These are phyloP conservation scores for Pezicula radicicola DNA, from an alignment of 2,329 filamentous ascomycete genomes.

Conservation along the genomic window DNA sequence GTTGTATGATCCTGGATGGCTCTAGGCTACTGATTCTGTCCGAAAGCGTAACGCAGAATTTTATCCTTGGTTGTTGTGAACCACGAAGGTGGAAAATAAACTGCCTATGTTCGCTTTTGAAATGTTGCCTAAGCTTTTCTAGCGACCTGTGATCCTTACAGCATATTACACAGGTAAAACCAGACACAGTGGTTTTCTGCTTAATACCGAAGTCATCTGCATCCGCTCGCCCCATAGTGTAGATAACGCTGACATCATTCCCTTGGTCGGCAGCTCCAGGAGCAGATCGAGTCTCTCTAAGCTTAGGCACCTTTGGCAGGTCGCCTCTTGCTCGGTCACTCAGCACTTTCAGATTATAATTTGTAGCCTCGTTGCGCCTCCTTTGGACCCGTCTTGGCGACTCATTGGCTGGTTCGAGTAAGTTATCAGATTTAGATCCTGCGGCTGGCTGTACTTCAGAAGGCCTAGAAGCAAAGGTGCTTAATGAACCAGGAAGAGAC, in stretches of 20 bases:
- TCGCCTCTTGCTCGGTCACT: constrained; percentile 56
- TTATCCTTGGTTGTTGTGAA: constrained; percentile 34
- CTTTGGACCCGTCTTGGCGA: constrained; percentile 35
- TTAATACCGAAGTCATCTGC: constrained; percentile 15
- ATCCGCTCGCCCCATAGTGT: constrained; percentile 19
- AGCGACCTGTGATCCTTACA: constrained; percentile 8
- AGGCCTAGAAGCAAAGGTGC: not conserved
- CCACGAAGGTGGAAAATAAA: constrained; percentile 22
- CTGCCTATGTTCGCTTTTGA: constrained; percentile 17
- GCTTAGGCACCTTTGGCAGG: constrained; percentile 42
- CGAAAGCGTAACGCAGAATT: constrained; percentile 31
- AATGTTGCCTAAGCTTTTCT: constrained; percentile 20
- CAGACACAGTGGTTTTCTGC: constrained; percentile 13
- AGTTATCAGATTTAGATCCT: not conserved
- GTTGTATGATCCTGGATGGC: constrained; percentile 37
- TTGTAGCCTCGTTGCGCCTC: constrained; percentile 19
- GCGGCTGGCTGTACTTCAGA: too few species aligned
- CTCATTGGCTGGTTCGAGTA: constrained; percentile 34
- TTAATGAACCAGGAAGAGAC: constrained; percentile 14
- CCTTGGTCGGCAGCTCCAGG: constrained; percentile 23
- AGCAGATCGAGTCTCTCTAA: constrained; percentile 23
- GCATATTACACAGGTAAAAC: constrained; percentile 24
- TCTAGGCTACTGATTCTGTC: constrained; percentile 21
- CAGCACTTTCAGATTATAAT: constrained; percentile 58
- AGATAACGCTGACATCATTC: constrained; percentile 15